Evolutionary conservation across 2,329 filamentous ascomycete genomes (phyloP), one percentile per base, ranked within the genome.

Genomic region (Fusarium armeniacum): DNA sequence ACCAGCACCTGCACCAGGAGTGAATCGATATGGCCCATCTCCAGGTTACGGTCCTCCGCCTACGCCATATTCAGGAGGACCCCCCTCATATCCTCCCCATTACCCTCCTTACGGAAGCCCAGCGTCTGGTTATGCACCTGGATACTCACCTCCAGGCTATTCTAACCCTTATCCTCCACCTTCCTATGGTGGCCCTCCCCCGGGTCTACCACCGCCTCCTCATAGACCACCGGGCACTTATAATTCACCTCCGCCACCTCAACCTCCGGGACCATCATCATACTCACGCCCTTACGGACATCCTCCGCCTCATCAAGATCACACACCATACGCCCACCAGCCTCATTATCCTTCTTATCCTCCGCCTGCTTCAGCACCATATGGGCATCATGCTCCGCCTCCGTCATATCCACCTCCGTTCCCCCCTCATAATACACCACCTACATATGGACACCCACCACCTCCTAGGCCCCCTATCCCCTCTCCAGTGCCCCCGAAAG

Each of bases 71-170:
- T 62, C 70, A 15, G 68, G 64, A 13, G 69, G 74, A 28, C 49
- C 65, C 53, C 73, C 73, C 32, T 59, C 77, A 33, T 75, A 68
- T 59, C 65, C 69, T 62, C 57, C 64, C 16, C 60, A 64, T 46
- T 75, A 74, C 53, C 68, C 66, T 41, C 69, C 70, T 18, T 74
- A 76, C 54, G 66, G 71, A 43, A 52, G 64, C 24, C 24, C 74
- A 61, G 43, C 67, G 44, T 46, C 69, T 41, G 65, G 59, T 32
- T 78, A 77, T 55, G 58, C 75, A 16, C 65, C 75, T 36, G 69
- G 70, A 16, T 78, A 77, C 33, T 70, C 71, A 20, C 74, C 71
- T 16, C 71, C 74, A 16, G 62, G 67, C 13, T 77, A 75, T 40
- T 62, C 70, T 36, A 65, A 75, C 20, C 50, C 72, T 9, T 76